phyloP scores from a whole-genome alignment of 2,329 filamentous ascomycete species.

The Clarireedia hainanense region DNA sequence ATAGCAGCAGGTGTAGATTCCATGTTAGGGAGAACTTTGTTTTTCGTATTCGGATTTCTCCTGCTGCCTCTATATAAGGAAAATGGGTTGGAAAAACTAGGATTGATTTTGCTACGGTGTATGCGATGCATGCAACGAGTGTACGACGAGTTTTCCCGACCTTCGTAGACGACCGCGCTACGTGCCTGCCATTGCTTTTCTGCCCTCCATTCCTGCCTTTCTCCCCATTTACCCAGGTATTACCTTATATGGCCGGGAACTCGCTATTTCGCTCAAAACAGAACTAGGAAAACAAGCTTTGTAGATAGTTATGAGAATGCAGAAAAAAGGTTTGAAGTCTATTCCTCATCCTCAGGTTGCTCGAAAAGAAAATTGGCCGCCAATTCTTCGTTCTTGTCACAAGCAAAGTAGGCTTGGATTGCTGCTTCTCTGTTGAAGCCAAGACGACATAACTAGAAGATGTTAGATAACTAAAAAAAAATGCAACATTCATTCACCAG shows the following conservation, averaged over 20 bases:
- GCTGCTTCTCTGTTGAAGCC: slow-evolving; percentile 90
- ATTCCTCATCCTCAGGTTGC: slow-evolving; percentile 78
- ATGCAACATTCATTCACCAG: neutral
- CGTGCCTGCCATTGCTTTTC: neutral
- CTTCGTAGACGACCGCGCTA: neutral
- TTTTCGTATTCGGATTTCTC: too few relatives aligned
- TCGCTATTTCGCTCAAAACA: slow-evolving; percentile 2
- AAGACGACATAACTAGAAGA: slow-evolving; percentile 69
- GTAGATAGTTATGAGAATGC: slow-evolving; percentile 11
- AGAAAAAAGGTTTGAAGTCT: slow-evolving; percentile 7
- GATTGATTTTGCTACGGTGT: too few relatives aligned
- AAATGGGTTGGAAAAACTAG: too few relatives aligned
- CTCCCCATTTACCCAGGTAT: neutral
- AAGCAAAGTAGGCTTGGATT: slow-evolving; percentile 97
- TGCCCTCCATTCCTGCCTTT: neutral
- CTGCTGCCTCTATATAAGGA: too few relatives aligned
- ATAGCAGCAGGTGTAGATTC: too few relatives aligned
- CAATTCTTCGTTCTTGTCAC: slow-evolving; percentile 98
- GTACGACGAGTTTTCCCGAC: too few relatives aligned
- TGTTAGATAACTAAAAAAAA: slow-evolving; percentile 10
- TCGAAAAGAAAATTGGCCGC: slow-evolving; percentile 98
- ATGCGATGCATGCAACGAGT: too few relatives aligned
- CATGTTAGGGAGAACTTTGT: too few relatives aligned
- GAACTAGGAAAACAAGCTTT: neutral
- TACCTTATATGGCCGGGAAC: neutral